Evolutionary conservation across 768 basidiomycete species (phyloP).

Genomic region (Jaapia argillacea): DNA sequence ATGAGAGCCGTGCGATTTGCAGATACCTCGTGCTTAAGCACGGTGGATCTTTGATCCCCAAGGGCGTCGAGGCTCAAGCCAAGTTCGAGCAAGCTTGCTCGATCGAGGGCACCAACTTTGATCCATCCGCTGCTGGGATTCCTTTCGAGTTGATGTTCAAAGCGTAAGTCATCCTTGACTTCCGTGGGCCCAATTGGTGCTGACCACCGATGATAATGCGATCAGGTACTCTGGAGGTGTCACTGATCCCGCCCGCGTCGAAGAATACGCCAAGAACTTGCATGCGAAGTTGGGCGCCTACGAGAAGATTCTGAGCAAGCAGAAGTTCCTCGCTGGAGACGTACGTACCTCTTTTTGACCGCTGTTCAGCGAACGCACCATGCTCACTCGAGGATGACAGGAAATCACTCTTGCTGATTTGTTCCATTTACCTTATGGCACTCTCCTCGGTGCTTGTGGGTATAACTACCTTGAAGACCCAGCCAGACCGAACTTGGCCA

Average conservation of each 20-base stretch:
- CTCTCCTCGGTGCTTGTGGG: conserved; percentile 14
- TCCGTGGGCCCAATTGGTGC: neutral
- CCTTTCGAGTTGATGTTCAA: conserved; percentile 42
- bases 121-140: conserved; percentile 31
- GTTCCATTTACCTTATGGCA: conserved; percentile 41
- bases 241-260: conserved; percentile 22
- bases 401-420: conserved; percentile 47
- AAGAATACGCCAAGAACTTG: conserved; percentile 18
- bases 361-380: neutral
- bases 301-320: conserved; percentile 44
- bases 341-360: conserved; percentile 8
- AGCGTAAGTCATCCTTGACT: conserved; percentile 21
- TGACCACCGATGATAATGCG: too few relatives aligned
- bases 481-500: conserved; percentile 3
- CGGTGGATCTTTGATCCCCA: conserved; percentile 32
- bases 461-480: conserved; percentile 17
- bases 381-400: conserved; percentile 9
- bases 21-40: conserved; percentile 52
- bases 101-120: conserved; percentile 44
- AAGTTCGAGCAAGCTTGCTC: conserved; percentile 31
- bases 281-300: conserved; percentile 39
- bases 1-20: conserved; percentile 50
- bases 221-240: conserved; percentile 11
- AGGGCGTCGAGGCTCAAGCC: conserved; percentile 18
- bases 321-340: conserved; percentile 37